These are phyloP conservation scores for Cordyceps cicadae DNA, from an alignment of 2,329 filamentous ascomycete species.

Conservation along the genomic window DNA sequence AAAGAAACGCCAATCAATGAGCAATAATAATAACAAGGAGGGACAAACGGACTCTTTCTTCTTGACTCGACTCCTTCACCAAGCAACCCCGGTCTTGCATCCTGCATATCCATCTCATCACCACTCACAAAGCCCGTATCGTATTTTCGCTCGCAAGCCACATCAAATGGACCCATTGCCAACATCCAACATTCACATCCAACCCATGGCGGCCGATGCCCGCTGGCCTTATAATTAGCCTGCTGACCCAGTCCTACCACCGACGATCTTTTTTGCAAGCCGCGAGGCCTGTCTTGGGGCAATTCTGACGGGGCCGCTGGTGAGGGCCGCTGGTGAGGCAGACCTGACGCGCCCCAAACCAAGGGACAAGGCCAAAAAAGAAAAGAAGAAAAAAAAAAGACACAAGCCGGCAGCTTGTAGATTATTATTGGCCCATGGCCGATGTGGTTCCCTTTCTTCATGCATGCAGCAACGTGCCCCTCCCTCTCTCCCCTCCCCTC, in stretches of 20 bases:
- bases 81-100: not conserved
- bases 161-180: not conserved
- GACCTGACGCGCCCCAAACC: not conserved
- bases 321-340: not conserved
- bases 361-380: not conserved
- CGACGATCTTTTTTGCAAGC: not conserved
- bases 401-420: not conserved
- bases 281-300: not conserved
- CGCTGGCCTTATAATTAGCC: not conserved
- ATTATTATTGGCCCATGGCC: not conserved
- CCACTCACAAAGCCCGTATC: not conserved
- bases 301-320: not conserved
- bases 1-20: no score
- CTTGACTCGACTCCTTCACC: not conserved
- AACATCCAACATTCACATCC: not conserved
- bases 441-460: not conserved
- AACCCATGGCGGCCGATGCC: not conserved
- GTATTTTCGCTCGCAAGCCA: not conserved
- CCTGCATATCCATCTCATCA: not conserved
- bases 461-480: not conserved
- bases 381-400: not conserved
- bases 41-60: not conserved
- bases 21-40: not conserved
- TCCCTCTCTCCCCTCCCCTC: no score
- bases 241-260: not conserved